These are phyloP conservation scores for Nicotiana undulata DNA, from an alignment of 257 asterid genomes.

Conservation along the genomic window DNA sequence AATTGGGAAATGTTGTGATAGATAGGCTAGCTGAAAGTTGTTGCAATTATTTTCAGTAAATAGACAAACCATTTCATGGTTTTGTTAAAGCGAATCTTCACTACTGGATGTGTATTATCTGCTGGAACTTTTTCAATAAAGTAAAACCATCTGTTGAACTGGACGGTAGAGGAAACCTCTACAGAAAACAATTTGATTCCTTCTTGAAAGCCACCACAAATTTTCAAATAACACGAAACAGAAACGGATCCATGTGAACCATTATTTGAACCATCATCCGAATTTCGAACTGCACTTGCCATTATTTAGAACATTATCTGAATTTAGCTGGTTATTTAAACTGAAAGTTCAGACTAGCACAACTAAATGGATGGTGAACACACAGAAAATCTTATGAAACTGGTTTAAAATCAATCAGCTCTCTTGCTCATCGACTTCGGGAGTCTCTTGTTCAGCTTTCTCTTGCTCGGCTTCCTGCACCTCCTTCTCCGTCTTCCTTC, in stretches of 20 bases:
- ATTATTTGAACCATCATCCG: background rate
- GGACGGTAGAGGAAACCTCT: background rate
- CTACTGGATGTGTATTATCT: background rate
- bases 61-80: too few species aligned
- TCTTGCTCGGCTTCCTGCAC: slow-evolving; percentile 98
- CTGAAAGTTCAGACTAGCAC: background rate
- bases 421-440: slow-evolving; percentile 27
- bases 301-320: background rate
- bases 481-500: slow-evolving; percentile 93
- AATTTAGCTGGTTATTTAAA: background rate
- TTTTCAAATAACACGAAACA: background rate
- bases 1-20: background rate
- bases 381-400: background rate
- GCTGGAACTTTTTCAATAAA: background rate
- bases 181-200: too few species aligned
- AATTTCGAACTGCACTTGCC: background rate
- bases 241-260: background rate
- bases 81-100: too few species aligned
- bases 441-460: slow-evolving; percentile 36
- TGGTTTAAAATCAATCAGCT: slow-evolving; percentile 1
- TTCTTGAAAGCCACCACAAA: background rate
- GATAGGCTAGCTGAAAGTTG: background rate
- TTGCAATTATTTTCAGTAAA: too few species aligned
- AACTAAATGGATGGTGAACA: background rate
- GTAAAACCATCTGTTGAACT: background rate